Percentiles rank a stretch among this genome's conserved stretches.
Evolutionary conservation across 2,329 filamentous ascomycete species (phyloP).

Genomic region (Ceratocystis destructans): DNA sequence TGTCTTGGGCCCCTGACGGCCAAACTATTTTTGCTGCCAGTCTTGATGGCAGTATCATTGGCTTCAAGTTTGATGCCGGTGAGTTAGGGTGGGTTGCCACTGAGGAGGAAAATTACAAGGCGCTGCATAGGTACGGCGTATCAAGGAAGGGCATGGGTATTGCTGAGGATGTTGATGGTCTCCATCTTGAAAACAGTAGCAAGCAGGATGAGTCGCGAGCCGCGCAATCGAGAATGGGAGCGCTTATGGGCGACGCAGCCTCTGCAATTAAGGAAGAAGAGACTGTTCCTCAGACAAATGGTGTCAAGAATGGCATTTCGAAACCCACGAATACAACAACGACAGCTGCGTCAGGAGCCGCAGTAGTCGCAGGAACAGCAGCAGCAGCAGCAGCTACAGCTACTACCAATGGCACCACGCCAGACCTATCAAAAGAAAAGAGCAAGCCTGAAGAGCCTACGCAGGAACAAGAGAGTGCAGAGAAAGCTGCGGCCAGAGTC

Average conservation of each 20-base stretch:
- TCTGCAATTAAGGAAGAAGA: slow-evolving; percentile 26
- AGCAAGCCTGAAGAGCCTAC: slow-evolving; percentile 24
- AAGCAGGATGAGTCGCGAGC: slow-evolving; percentile 81
- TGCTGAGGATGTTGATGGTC: slow-evolving; percentile 77
- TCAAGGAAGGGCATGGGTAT: slow-evolving; percentile 81
- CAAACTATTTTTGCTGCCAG: slow-evolving; percentile 75
- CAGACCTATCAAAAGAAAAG: slow-evolving; percentile 26
- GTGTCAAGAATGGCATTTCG: slow-evolving; percentile 36
- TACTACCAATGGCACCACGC: slow-evolving; percentile 21
- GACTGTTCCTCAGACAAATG: slow-evolving; percentile 27
- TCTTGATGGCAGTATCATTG: slow-evolving; percentile 77
- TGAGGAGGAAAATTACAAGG: slow-evolving; percentile 79
- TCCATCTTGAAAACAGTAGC: slow-evolving; percentile 78
- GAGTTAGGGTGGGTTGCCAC: slow-evolving; percentile 83
- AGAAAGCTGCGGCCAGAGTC: slow-evolving; percentile 42
- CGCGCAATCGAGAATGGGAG: slow-evolving; percentile 91
- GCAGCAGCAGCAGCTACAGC: slow-evolving; percentile 18
- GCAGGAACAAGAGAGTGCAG: slow-evolving; percentile 34
- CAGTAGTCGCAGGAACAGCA: not conserved
- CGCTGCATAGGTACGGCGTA: slow-evolving; percentile 81
- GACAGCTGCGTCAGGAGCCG: not conserved
- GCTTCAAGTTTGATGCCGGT: slow-evolving; percentile 66
- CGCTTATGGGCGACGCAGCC: slow-evolving; percentile 77
- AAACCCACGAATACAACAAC: slow-evolving; percentile 25
- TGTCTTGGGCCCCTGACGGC: slow-evolving; percentile 88